Conservation (phyloP, 148 eudicot species). For the Chenopodium formosanum region DNA sequence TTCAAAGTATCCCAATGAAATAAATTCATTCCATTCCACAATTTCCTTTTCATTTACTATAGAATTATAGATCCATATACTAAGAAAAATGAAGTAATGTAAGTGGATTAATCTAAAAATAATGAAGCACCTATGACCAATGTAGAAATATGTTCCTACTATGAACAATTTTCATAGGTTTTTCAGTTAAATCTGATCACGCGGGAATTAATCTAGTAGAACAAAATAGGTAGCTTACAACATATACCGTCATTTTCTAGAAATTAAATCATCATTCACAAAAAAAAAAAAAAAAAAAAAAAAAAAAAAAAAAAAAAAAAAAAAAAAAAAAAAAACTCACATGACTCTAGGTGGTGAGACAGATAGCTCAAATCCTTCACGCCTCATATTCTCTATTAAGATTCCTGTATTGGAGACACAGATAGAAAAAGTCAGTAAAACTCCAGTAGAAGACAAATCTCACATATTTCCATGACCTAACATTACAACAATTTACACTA, state of each 20-base stretch:
- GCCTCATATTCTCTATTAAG: conserved; percentile 98
- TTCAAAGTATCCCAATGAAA: too few relatives aligned
- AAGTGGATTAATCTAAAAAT: too few relatives aligned
- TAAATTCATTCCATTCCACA: too few relatives aligned
- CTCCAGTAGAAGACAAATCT: not conserved
- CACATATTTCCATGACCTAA: not conserved
- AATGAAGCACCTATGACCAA: not conserved
- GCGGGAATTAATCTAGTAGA: not conserved
- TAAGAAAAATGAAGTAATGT: too few relatives aligned
- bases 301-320: not conserved
- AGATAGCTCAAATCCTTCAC: conserved; percentile 98
- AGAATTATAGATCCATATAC: too few relatives aligned
- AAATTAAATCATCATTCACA: not conserved
- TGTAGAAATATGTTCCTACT: not conserved
- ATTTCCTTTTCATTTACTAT: too few relatives aligned
- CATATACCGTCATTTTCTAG: not conserved
- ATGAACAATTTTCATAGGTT: not conserved
- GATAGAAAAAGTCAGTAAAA: conserved; percentile 18
- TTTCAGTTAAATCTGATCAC: not conserved
- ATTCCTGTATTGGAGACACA: conserved; percentile 53
- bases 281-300: too few relatives aligned
- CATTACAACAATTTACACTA: not conserved
- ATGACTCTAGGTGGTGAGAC: conserved; percentile 98
- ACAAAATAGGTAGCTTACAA: not conserved
- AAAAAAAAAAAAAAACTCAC: conserved; percentile 41